phyloP scores from a whole-genome alignment of 73 alveolate genomes.

The Breviolum minutum region DNA sequence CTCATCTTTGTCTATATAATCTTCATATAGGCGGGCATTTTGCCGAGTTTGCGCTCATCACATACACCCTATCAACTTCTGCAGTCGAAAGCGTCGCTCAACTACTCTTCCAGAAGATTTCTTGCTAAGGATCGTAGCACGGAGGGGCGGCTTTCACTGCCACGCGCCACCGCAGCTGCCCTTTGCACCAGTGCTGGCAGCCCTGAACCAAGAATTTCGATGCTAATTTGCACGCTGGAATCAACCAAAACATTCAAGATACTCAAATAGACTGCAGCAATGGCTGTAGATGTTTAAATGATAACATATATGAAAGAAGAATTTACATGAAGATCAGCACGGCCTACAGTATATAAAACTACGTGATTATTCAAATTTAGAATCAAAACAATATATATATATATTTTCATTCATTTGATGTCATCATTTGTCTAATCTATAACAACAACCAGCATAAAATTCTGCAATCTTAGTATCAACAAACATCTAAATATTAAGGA shows the following conservation, averaged over 20 bases:
- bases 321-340: not conserved
- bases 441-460: not conserved
- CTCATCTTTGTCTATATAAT: no score
- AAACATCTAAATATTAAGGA: no score
- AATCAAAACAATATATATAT: no score
- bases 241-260: no score
- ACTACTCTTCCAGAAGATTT: not conserved
- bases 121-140: not conserved
- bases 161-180: conserved; percentile 1
- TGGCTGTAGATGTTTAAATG: not conserved
- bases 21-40: no score
- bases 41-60: not conserved
- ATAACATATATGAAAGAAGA: not conserved
- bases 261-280: not conserved
- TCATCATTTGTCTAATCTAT: not conserved
- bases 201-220: not conserved
- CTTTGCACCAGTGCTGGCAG: conserved; percentile 23
- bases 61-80: not conserved
- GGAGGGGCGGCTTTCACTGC: not conserved
- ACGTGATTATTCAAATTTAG: not conserved
- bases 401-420: no score
- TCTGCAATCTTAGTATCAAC: not conserved
- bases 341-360: not conserved
- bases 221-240: no score
- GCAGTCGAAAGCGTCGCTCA: not conserved